Evolutionary conservation across 2,329 filamentous ascomycete species (phyloP), one percentile per base, ranked within the genome.

Genomic region (Amylocarpus encephaloides): DNA sequence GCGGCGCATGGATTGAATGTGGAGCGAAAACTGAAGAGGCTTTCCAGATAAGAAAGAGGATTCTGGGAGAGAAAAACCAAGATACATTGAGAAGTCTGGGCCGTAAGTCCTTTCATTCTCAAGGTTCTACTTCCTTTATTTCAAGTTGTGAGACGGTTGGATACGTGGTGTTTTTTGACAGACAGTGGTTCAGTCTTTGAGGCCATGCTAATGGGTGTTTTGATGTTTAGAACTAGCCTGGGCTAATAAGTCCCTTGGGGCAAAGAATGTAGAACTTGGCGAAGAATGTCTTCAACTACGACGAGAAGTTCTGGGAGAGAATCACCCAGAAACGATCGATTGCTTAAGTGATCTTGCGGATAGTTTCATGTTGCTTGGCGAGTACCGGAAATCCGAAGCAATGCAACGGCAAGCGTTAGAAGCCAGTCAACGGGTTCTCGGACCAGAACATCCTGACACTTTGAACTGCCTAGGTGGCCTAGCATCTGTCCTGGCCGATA

Each of bases 381-480:
- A 43, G 2, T 36, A 19, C 6, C 19, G 26, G 19, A 12, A 34
- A 18, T 12, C 36, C 5, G 43, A 51, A 35, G 18, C 7, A 30
- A 43, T 51, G 40, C 18, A 48, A n/a, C 39, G 44, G 22, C 38
- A 43, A 35, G 35, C 45, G 12, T 22, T 39, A 4, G 34, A 51
- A 19, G n/a, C 22, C n/a, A 47, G 44, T 3, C 33, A 48, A 48
- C 40, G 32, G n/a, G 32, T 52, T 22, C 46, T 59, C 18, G 57
- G 58, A n/a, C 18, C 6, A 15, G 50, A 55, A 11, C 53, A 60
- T 44, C 54, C 44, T 7, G 18, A 43, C 11, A 62, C 57, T n/a
- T 53, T 60, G 16, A 53, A 39, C 4, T 39, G 36, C n/a, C 19
- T 39, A 9, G 4, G 9, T 18, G 5, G 12, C 13, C 12, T 39